These are phyloP conservation scores for Euphorbia pulcherrima DNA, from an alignment of 345 rosid genomes.

Conservation along the genomic window DNA sequence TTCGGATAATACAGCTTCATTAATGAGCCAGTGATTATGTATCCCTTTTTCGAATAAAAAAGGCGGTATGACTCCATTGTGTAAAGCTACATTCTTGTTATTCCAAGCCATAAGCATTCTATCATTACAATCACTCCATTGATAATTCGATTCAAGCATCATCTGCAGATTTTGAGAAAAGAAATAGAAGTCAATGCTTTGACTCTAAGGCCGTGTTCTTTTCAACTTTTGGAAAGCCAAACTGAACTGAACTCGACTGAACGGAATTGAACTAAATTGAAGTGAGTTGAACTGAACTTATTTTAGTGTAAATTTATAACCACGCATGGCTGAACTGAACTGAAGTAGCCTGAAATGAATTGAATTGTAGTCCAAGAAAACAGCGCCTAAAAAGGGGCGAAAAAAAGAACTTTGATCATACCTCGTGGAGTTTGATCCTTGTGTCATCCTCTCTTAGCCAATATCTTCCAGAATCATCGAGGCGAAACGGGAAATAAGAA, in stretches of 20 bases:
- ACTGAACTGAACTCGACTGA: too few relatives aligned
- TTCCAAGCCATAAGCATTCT: conserved; percentile 80
- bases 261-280: too few relatives aligned
- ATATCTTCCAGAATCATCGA: conserved; percentile 47
- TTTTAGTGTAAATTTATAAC: too few relatives aligned
- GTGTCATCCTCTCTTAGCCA: conserved; percentile 55
- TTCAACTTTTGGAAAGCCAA: too few relatives aligned
- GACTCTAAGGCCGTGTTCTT: too few relatives aligned
- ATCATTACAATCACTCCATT: conserved; percentile 39
- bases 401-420: conserved; percentile 26
- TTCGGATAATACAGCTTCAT: conserved; percentile 58
- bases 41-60: conserved; percentile 70
- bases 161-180: conserved; percentile 63
- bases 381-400: conserved; percentile 13
- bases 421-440: conserved; percentile 52
- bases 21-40: conserved; percentile 62
- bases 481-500: conserved; percentile 50
- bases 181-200: conserved; percentile 33
- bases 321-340: too few relatives aligned
- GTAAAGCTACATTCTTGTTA: conserved; percentile 45
- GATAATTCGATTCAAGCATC: conserved; percentile 34
- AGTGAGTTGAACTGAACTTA: too few relatives aligned
- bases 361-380: too few relatives aligned
- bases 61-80: conserved; percentile 77
- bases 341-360: too few relatives aligned